phyloP scores from a whole-genome alignment of 371 early-diverging fungal genomes.

The Lichtheimia ramosa region DNA sequence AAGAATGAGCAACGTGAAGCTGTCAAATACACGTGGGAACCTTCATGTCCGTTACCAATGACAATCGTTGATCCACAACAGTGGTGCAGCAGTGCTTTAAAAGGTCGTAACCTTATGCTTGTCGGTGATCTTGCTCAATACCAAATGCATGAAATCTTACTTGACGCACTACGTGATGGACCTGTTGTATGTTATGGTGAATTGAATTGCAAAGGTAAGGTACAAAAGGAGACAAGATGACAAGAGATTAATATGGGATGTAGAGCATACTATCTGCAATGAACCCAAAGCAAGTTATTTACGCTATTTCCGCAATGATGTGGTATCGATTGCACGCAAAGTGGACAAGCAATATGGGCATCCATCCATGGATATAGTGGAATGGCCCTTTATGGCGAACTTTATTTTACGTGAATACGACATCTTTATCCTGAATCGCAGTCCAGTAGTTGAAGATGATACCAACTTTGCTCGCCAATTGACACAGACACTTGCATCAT shows the following conservation, averaged over 20 bases:
- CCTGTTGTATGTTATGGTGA: slow-evolving; percentile 60
- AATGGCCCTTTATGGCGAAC: slow-evolving; percentile 51
- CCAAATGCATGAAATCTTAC: slow-evolving; percentile 55
- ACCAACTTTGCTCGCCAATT: slow-evolving; percentile 40
- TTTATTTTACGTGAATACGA: slow-evolving; percentile 37
- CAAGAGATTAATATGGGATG: not conserved
- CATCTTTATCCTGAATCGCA: slow-evolving; percentile 54
- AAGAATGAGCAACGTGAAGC: slow-evolving; percentile 3
- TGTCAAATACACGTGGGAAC: slow-evolving; percentile 13
- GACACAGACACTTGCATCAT: slow-evolving; percentile 41
- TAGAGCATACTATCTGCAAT: slow-evolving; percentile 48
- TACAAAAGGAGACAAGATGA: not conserved
- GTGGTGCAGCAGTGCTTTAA: slow-evolving; percentile 33
- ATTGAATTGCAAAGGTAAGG: slow-evolving; percentile 52
- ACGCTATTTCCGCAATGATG: slow-evolving; percentile 57
- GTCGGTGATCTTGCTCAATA: slow-evolving; percentile 60
- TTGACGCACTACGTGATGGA: slow-evolving; percentile 48
- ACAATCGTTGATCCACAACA: slow-evolving; percentile 8
- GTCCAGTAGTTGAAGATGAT: slow-evolving; percentile 45
- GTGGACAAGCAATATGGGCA: slow-evolving; percentile 35
- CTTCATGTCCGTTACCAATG: slow-evolving; percentile 5
- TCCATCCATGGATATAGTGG: slow-evolving; percentile 36
- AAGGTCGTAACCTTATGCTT: slow-evolving; percentile 41
- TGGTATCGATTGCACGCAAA: slow-evolving; percentile 41
- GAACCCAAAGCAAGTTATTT: slow-evolving; percentile 24